phyloP scores from a whole-genome alignment of 768 basidiomycete species.

The Boletus pseudo-olivaceus region DNA sequence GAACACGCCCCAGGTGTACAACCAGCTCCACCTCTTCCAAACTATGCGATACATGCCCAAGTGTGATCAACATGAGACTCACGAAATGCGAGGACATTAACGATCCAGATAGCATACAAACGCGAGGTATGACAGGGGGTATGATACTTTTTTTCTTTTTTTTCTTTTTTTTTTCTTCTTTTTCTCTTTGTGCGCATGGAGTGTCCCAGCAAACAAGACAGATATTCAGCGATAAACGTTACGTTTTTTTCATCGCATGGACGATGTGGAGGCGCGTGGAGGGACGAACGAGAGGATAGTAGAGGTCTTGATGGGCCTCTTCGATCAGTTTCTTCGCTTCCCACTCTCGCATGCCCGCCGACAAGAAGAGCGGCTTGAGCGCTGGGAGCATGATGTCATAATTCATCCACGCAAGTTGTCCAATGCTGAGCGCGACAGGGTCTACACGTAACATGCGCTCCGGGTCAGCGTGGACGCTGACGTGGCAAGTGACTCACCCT shows the following conservation, averaged over 20 bases:
- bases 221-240: neutral
- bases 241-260: constrained; percentile 42
- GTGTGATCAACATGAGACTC: constrained; percentile 11
- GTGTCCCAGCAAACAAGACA: constrained; percentile 16
- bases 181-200: constrained; percentile 9
- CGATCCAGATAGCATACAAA: constrained; percentile 47
- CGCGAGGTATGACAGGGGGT: constrained; percentile 9
- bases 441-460: constrained; percentile 37
- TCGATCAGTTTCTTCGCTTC: constrained; percentile 55
- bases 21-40: neutral
- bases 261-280: constrained; percentile 58
- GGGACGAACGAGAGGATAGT: constrained; percentile 50
- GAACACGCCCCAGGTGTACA: neutral
- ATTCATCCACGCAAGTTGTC: constrained; percentile 72
- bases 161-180: neutral
- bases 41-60: constrained; percentile 10
- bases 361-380: constrained; percentile 56
- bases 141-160: constrained; percentile 29
- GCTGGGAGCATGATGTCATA: constrained; percentile 64
- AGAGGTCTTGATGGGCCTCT: constrained; percentile 64
- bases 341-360: constrained; percentile 48
- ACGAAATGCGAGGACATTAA: constrained; percentile 86
- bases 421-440: constrained; percentile 55
- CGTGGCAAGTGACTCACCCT: constrained; percentile 38
- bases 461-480: constrained; percentile 8